Evolutionary conservation across 208 protist species (phyloP).

Genomic region (Sergeia podlipaevii): DNA sequence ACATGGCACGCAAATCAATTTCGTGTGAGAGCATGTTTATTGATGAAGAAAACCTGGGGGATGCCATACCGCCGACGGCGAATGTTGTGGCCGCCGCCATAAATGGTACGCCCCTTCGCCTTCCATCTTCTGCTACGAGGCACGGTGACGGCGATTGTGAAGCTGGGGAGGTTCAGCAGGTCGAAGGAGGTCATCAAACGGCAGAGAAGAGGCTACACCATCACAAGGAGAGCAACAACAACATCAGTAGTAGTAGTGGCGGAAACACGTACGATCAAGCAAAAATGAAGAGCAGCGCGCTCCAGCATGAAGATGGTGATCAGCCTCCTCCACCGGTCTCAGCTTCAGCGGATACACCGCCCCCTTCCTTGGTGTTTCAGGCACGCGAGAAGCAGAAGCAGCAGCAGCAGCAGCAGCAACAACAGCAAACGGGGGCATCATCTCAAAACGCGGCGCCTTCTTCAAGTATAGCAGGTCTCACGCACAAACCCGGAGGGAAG

Average conservation of each 20-base stretch:
- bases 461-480: neutral
- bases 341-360: too few species aligned
- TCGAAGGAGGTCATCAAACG: too few species aligned
- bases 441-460: neutral
- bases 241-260: conserved; percentile 3
- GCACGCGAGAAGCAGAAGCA: neutral
- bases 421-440: neutral
- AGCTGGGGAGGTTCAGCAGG: too few species aligned
- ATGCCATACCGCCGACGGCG: too few species aligned
- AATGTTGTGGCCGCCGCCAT: too few species aligned
- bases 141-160: too few species aligned
- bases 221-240: neutral
- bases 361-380: neutral
- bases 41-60: too few species aligned
- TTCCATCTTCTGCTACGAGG: conserved; percentile 6
- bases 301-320: too few species aligned
- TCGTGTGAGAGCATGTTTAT: too few species aligned
- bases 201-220: neutral
- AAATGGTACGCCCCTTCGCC: neutral
- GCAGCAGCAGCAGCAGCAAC: conserved; percentile 1
- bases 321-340: too few species aligned
- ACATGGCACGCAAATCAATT: too few species aligned
- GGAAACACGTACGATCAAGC: neutral
- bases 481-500: neutral
- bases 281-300: too few species aligned